Evolutionary conservation across 2,329 filamentous ascomycete species (phyloP).

Genomic region (Penicillium sp.): DNA sequence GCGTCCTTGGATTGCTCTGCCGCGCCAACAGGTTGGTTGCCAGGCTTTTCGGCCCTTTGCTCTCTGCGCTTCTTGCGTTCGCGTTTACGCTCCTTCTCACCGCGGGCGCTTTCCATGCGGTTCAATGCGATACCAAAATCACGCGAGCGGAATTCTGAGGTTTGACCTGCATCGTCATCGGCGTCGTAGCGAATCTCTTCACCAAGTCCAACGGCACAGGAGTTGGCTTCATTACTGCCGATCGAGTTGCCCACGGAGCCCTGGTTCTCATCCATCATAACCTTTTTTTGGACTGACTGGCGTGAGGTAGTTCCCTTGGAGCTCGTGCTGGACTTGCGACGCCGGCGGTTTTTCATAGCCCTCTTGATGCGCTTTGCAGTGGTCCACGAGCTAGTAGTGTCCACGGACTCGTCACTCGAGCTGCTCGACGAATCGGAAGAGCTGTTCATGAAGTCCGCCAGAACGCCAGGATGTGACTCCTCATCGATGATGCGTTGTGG

Average conservation of each 20-base stretch:
- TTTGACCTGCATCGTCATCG: conserved; percentile 26
- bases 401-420: conserved; percentile 67
- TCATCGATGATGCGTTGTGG: conserved; percentile 92
- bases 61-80: conserved; percentile 25
- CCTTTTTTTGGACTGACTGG: conserved; percentile 23
- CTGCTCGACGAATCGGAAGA: conserved; percentile 49
- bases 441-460: conserved; percentile 75
- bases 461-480: conserved; percentile 81
- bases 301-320: conserved; percentile 54
- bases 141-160: conserved; percentile 29
- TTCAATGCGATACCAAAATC: conserved; percentile 31
- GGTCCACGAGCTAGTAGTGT: conserved; percentile 67
- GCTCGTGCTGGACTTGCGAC: conserved; percentile 74
- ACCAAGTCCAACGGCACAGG: conserved; percentile 28
- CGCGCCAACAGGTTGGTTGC: conserved; percentile 15
- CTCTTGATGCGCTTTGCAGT: conserved; percentile 75
- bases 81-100: conserved; percentile 22
- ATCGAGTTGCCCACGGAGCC: conserved; percentile 28
- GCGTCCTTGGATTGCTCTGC: neutral
- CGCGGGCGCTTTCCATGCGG: conserved; percentile 15
- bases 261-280: conserved; percentile 23
- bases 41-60: conserved; percentile 17
- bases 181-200: conserved; percentile 35
- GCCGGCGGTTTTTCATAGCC: conserved; percentile 69
- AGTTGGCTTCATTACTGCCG: conserved; percentile 23